phyloP scores from a whole-genome alignment of 106 monocot species.

The Platanthera zijinensis region DNA sequence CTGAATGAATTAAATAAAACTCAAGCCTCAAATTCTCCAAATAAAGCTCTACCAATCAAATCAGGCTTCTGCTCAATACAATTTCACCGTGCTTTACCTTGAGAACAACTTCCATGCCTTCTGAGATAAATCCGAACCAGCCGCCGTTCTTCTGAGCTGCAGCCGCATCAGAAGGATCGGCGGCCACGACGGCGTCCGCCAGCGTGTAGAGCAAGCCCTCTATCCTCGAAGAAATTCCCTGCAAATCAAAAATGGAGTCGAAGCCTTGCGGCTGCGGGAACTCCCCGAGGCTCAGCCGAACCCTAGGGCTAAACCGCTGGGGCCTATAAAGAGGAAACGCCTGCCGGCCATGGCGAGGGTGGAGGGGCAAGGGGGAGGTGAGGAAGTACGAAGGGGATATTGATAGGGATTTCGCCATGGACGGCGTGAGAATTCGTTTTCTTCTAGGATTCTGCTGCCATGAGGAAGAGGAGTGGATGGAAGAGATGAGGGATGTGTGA shows the following conservation, averaged over 20 bases:
- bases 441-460: conserved; percentile 1
- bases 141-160: conserved; percentile 77
- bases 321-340: conserved; percentile 19
- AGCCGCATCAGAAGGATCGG: conserved; percentile 23
- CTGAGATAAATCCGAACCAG: conserved; percentile 95
- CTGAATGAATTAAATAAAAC: conserved; percentile 24
- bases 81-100: conserved; percentile 38
- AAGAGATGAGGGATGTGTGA: neutral
- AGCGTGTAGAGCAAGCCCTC: conserved; percentile 84
- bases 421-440: conserved; percentile 7
- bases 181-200: conserved; percentile 74
- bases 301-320: conserved; percentile 24
- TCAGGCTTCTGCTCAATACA: neutral
- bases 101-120: conserved; percentile 87
- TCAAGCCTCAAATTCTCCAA: neutral
- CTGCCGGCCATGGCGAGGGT: conserved; percentile 28
- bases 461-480: neutral
- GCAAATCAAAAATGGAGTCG: conserved; percentile 35
- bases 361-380: conserved; percentile 28
- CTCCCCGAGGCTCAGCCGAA: conserved; percentile 52
- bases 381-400: conserved; percentile 32
- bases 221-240: conserved; percentile 28
- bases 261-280: conserved; percentile 26
- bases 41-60: neutral
- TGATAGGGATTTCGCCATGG: conserved; percentile 46